phyloP scores from a whole-genome alignment of 139 green algal genomes.

The Coccomyxa sp. region DNA sequence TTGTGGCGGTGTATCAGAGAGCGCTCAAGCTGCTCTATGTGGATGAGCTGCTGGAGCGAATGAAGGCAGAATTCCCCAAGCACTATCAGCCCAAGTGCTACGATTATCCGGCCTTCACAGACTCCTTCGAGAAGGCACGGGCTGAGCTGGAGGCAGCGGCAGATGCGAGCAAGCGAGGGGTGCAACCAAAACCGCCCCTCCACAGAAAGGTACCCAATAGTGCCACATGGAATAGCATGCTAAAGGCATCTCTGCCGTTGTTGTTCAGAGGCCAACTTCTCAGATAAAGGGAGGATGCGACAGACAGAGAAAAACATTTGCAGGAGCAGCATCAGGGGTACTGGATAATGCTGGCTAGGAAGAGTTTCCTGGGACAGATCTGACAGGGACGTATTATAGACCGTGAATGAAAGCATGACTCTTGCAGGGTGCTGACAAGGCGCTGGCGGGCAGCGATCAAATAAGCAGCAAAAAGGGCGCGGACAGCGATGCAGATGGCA shows the following conservation, averaged over 20 bases:
- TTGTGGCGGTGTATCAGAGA: slow-evolving; percentile 95
- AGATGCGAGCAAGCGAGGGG: background rate
- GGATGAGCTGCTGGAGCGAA: slow-evolving; percentile 70
- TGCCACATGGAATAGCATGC: no score
- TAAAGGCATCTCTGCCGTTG: no score
- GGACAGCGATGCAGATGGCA: background rate
- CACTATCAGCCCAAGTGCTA: slow-evolving; percentile 29
- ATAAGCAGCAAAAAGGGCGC: background rate
- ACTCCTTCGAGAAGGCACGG: background rate
- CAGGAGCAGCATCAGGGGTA: no score
- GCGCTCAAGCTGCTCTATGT: slow-evolving; percentile 87
- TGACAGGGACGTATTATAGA: no score
- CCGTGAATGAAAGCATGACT: background rate
- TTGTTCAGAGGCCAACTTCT: no score
- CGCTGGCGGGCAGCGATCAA: background rate
- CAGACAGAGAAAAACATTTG: no score
- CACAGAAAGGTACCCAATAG: no score
- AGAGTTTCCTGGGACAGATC: no score
- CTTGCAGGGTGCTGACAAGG: background rate
- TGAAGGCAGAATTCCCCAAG: slow-evolving; percentile 60
- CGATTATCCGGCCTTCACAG: slow-evolving; percentile 1
- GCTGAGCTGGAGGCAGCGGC: slow-evolving; percentile 1
- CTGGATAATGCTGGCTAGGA: no score
- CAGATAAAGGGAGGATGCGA: no score
- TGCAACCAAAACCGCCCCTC: background rate